Evolutionary conservation across 225 moss, liverwort and hornwort genomes (phyloP).

Genomic region (Physcomitrium patens): DNA sequence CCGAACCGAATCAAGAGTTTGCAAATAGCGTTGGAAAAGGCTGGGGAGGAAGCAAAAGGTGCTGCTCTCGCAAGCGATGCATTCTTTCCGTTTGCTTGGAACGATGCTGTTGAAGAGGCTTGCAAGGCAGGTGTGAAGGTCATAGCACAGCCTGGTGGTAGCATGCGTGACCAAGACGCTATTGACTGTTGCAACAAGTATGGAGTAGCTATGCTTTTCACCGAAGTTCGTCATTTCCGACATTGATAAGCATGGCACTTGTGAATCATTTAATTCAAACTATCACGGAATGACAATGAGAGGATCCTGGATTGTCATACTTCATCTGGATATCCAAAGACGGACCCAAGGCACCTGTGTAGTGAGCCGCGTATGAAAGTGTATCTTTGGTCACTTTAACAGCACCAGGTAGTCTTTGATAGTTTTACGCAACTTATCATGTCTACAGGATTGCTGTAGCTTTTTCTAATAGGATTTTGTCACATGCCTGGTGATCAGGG

Average conservation of each 20-base stretch:
- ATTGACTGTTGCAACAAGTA: slow-evolving; percentile 99
- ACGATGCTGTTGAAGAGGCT: slow-evolving; percentile 98
- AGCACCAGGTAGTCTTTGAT: slow-evolving; percentile 5
- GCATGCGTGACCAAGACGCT: slow-evolving; percentile 93
- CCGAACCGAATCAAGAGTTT: slow-evolving; percentile 94
- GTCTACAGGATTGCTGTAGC: slow-evolving; percentile 19
- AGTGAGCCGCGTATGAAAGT: slow-evolving; percentile 17
- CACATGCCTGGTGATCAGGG: slow-evolving; percentile 21
- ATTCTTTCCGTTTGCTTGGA: slow-evolving; percentile 98
- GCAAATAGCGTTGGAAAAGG: slow-evolving; percentile 90
- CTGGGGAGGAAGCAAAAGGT: slow-evolving; percentile 71
- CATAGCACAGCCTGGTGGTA: slow-evolving; percentile 95
- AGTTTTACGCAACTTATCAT: not conserved
- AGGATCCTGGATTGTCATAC: not conserved
- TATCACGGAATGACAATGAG: slow-evolving; percentile 13
- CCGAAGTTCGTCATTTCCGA: slow-evolving; percentile 88
- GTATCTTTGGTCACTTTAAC: slow-evolving; percentile 30
- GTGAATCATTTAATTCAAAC: slow-evolving; percentile 1
- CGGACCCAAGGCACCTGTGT: not conserved
- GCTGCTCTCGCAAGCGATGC: slow-evolving; percentile 95
- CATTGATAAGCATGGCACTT: slow-evolving; percentile 50
- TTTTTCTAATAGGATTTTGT: slow-evolving; percentile 17
- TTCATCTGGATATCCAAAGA: slow-evolving; percentile 8
- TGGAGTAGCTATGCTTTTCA: slow-evolving; percentile 87
- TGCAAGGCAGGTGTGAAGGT: slow-evolving; percentile 97